Evolutionary conservation across 768 basidiomycete species (phyloP).

Genomic region (Suillus sp.): DNA sequence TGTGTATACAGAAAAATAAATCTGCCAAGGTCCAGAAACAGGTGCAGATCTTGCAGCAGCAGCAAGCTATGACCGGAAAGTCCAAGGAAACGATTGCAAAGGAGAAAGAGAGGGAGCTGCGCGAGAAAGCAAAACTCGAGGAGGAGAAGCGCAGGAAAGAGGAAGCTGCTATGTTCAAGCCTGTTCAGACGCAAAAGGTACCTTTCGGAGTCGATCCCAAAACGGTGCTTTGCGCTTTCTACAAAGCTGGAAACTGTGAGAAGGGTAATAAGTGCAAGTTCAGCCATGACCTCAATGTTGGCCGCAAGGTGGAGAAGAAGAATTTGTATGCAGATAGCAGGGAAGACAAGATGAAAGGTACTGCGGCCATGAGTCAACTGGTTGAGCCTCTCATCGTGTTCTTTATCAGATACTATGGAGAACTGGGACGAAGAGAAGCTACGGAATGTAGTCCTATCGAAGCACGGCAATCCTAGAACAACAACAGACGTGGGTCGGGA

Average conservation of each 20-base stretch:
- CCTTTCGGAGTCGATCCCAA: constrained; percentile 97
- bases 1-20: constrained; percentile 79
- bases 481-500: constrained; percentile 75
- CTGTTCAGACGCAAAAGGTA: constrained; percentile 81
- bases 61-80: constrained; percentile 74
- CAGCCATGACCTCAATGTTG: constrained; percentile 89
- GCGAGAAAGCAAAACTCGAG: constrained; percentile 73
- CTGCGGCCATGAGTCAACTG: constrained; percentile 19
- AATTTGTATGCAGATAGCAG: constrained; percentile 89
- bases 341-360: constrained; percentile 78
- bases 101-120: constrained; percentile 79
- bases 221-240: constrained; percentile 89
- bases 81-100: constrained; percentile 79
- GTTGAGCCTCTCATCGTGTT: constrained; percentile 5
- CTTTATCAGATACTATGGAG: constrained; percentile 87
- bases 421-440: constrained; percentile 97
- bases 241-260: constrained; percentile 90
- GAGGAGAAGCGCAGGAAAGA: constrained; percentile 86
- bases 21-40: constrained; percentile 90
- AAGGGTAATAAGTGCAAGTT: constrained; percentile 98
- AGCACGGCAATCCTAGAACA: constrained; percentile 88
- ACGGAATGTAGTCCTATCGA: constrained; percentile 80
- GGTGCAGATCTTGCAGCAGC: constrained; percentile 77
- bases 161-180: constrained; percentile 80
- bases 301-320: constrained; percentile 92